Conservation (phyloP, 805 yeast species). For the Candida xyloterini region DNA sequence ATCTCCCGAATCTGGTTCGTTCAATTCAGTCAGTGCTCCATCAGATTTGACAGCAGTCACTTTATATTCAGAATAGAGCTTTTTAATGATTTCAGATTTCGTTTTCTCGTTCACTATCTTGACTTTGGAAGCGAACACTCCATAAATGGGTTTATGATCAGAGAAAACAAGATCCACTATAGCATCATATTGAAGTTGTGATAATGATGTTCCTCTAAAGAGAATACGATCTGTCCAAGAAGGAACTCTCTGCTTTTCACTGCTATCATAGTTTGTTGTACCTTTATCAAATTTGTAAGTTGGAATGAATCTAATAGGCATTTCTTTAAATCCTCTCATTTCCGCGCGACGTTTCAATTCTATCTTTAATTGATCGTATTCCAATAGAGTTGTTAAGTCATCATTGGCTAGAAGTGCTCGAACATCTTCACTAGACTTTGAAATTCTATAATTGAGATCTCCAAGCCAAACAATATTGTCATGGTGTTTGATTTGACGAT, state of each 20-base stretch:
- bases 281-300: conserved; percentile 93
- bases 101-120: conserved; percentile 63
- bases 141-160: conserved; percentile 93
- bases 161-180: conserved; percentile 60
- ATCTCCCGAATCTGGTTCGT: conserved; percentile 25
- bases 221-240: conserved; percentile 95
- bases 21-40: conserved; percentile 29
- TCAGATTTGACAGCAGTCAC: conserved; percentile 19
- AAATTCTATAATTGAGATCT: conserved; percentile 84
- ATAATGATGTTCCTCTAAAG: conserved; percentile 53
- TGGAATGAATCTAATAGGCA: conserved; percentile 74
- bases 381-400: conserved; percentile 51
- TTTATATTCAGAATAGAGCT: conserved; percentile 59
- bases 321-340: conserved; percentile 74
- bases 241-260: conserved; percentile 91
- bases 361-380: conserved; percentile 71
- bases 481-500: conserved; percentile 73
- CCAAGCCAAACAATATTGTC: conserved; percentile 93
- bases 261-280: conserved; percentile 74
- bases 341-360: conserved; percentile 74
- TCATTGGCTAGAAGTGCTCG: conserved; percentile 48
- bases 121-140: conserved; percentile 66
- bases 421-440: conserved; percentile 69
- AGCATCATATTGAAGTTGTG: conserved; percentile 67
- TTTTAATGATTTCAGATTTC: conserved; percentile 52